phyloP scores from a whole-genome alignment of 768 basidiomycete species.

The Hygrophoropsis aurantiaca region DNA sequence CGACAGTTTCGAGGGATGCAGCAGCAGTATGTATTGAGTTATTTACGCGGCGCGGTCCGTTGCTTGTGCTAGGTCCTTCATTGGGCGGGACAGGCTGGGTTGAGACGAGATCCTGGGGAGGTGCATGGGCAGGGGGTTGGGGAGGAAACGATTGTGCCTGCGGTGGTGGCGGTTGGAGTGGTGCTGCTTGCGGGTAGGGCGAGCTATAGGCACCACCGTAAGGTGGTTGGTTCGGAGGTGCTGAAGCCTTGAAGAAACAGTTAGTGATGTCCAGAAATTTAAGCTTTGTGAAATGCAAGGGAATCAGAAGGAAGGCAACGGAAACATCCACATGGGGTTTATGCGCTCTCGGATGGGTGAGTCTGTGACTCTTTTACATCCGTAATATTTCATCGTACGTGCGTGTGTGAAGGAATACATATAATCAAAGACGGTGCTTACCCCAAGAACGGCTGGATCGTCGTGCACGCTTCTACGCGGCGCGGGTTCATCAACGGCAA shows the following conservation, averaged over 20 bases:
- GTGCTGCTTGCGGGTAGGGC: conserved; percentile 30
- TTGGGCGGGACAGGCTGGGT: conserved; percentile 18
- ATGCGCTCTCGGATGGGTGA: conserved; percentile 45
- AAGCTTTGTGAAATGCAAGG: background rate
- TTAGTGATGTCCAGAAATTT: background rate
- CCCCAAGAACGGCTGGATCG: conserved; percentile 83
- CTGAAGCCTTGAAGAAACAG: conserved; percentile 43
- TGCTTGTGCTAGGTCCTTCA: conserved; percentile 23
- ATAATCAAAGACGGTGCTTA: no score
- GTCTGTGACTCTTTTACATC: conserved; percentile 42
- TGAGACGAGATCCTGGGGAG: conserved; percentile 21
- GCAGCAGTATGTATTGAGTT: conserved; percentile 71
- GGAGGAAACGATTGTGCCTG: conserved; percentile 26
- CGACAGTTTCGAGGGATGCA: conserved; percentile 72
- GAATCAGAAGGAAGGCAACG: conserved; percentile 64
- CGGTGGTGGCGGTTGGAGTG: conserved; percentile 29
- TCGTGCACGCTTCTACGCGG: conserved; percentile 68
- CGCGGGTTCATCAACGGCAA: conserved; percentile 74
- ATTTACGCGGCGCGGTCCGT: conserved; percentile 30
- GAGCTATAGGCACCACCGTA: conserved; percentile 26
- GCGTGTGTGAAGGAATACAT: conserved; percentile 6
- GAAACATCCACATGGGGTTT: conserved; percentile 48
- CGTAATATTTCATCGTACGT: conserved; percentile 44
- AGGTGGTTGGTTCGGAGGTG: conserved; percentile 36
- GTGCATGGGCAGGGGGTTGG: conserved; percentile 18